Conservation (phyloP, 805 yeast species). For the Ogataea ganodermae region DNA sequence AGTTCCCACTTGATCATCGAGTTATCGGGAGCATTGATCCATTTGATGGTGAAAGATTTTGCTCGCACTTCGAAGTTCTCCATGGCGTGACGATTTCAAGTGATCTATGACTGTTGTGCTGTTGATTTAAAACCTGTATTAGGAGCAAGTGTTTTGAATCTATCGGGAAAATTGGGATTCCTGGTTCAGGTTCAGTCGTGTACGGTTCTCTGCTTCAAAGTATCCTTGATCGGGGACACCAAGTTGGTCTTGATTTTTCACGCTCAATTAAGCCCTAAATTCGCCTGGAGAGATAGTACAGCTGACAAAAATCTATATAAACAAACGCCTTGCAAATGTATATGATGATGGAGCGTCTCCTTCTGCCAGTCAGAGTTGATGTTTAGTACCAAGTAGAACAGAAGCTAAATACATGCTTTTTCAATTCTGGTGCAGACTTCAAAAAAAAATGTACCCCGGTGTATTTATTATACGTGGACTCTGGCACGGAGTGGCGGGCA, state of each 20-base stretch:
- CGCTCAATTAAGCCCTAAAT: background rate
- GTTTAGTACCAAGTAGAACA: constrained; percentile 2
- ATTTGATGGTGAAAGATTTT: constrained; percentile 84
- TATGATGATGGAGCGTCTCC: background rate
- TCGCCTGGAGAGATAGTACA: background rate
- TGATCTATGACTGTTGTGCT: background rate
- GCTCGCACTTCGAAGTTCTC: constrained; percentile 90
- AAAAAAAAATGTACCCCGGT: constrained; percentile 3
- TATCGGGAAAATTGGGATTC: background rate
- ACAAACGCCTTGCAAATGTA: background rate
- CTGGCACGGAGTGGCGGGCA: background rate
- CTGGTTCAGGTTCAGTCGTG: no score
- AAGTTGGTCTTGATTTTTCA: background rate
- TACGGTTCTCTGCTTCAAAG: background rate
- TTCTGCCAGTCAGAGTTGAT: background rate
- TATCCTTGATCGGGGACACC: background rate
- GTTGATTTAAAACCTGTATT: no score
- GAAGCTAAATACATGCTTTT: constrained; percentile 1
- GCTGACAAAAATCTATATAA: background rate
- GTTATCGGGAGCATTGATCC: constrained; percentile 79
- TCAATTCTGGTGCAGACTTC: background rate
- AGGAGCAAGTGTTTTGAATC: background rate
- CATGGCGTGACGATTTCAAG: constrained; percentile 44
- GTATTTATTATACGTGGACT: background rate
- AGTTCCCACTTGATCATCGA: constrained; percentile 75